Evolutionary conservation across 108 stramenopile genomes (phyloP), one percentile per base, ranked within the genome.

Genomic region (Nannochloropsis granulata): DNA sequence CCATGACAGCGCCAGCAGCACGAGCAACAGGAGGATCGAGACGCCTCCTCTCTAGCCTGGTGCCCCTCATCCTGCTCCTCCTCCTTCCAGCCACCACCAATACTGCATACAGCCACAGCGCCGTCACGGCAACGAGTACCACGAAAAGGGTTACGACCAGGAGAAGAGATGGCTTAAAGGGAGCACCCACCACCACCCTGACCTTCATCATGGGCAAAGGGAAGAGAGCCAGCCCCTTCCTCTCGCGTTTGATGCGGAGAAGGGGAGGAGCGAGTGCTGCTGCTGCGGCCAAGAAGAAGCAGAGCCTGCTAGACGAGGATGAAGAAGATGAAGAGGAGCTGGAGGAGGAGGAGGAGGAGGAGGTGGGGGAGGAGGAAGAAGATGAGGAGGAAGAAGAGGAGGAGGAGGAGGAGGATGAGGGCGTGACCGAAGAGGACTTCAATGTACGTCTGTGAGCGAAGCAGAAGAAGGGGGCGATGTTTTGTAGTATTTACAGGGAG

Each of bases 361-460:
- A 82, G 43, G 82, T 8, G 45, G 82, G 45, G 82, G 82, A 82
- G 43, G 82, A 82, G 56, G 82, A 82, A 9, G 82, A 82, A 23
- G 56, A 56, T 12, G 82, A 56, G 82, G 45, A 78, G 11, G 56
- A 78, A 24, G 82, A 82, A 23, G 82, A 82, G 11, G 82, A 82
- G 43, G 82, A 82, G 45, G 82, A 82, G 82, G 56, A 71, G n/a
- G 56, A 71, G 56, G 56, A 71, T 21, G 56, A 71, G 56, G 56
- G 56, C 21, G 82, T 42, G 23, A 25, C 23, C 13, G 46, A 82
- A 8, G 82, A 82, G 23, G 82, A 82, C n/a, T 71, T 71, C 7
- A 71, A 71, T 71, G 56, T 43, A 81, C 16, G 81, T 43, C 2
- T 21, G 56, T 5, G 56, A n/a, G 56, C 21, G 82, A 23, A 8